Evolutionary conservation across 2,329 filamentous ascomycete genomes (phyloP).

Genomic region (Tolypocladium paradoxum): DNA sequence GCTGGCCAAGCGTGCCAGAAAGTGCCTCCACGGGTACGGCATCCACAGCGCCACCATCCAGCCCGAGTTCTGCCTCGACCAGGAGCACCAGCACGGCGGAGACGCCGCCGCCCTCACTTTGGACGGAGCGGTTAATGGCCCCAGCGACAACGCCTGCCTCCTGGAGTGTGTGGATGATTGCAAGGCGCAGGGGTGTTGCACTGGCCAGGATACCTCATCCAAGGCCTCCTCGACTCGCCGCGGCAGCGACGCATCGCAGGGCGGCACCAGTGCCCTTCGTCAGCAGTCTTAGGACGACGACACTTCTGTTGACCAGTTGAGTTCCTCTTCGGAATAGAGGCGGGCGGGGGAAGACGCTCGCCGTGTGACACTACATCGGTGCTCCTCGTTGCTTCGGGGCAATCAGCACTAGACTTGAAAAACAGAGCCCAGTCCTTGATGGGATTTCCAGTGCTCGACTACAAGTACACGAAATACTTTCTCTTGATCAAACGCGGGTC

Average conservation of each 20-base stretch:
- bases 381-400: not conserved
- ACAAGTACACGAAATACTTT: not conserved
- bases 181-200: conserved; percentile 20
- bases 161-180: conserved; percentile 34
- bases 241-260: conserved; percentile 22
- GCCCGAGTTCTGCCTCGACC: conserved; percentile 66
- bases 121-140: conserved; percentile 20
- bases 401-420: not conserved
- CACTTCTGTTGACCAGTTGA: not conserved
- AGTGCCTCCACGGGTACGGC: conserved; percentile 87
- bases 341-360: not conserved
- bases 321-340: not conserved
- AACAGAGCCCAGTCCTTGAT: too few species aligned
- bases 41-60: conserved; percentile 98
- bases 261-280: conserved; percentile 5
- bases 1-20: conserved; percentile 69
- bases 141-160: conserved; percentile 30
- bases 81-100: conserved; percentile 28
- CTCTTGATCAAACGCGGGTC: not conserved
- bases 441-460: not conserved
- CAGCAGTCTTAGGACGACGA: conserved; percentile 1
- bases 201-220: conserved; percentile 18
- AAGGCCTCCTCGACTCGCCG: conserved; percentile 24
- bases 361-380: not conserved
- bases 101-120: conserved; percentile 23